Evolutionary conservation across 225 moss, liverwort and hornwort genomes (phyloP).

Genomic region (Pleurozium schreberi): DNA sequence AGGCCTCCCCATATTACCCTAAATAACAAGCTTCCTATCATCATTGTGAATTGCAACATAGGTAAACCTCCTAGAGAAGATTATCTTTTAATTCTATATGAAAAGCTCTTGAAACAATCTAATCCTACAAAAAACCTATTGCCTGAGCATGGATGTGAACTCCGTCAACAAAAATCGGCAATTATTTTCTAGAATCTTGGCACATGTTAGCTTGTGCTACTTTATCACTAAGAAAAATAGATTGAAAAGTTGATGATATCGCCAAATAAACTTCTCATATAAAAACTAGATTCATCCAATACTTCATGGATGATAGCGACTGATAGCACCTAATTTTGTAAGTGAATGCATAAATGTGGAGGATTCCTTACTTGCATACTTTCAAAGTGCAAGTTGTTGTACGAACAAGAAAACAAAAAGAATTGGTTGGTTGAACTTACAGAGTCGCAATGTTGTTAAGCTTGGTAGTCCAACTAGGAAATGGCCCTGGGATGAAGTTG

Average conservation of each 20-base stretch:
- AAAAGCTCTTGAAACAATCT: neutral
- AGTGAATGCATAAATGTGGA: neutral
- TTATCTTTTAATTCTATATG: no score
- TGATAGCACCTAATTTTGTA: neutral
- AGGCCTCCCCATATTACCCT: neutral
- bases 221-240: neutral
- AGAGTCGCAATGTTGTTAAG: neutral
- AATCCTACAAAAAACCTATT: neutral
- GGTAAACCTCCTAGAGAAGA: neutral
- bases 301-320: neutral
- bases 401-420: neutral
- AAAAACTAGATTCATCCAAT: no score
- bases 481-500: neutral
- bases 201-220: neutral
- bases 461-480: constrained; percentile 1
- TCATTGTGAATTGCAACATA: neutral
- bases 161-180: neutral
- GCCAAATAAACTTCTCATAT: neutral
- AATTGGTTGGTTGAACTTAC: neutral
- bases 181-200: neutral
- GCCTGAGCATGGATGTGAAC: neutral
- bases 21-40: neutral
- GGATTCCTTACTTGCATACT: neutral
- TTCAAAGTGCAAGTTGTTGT: neutral
- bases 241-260: no score